phyloP scores from a whole-genome alignment of 805 yeast genomes.

The Lipomyces starkeyi region DNA sequence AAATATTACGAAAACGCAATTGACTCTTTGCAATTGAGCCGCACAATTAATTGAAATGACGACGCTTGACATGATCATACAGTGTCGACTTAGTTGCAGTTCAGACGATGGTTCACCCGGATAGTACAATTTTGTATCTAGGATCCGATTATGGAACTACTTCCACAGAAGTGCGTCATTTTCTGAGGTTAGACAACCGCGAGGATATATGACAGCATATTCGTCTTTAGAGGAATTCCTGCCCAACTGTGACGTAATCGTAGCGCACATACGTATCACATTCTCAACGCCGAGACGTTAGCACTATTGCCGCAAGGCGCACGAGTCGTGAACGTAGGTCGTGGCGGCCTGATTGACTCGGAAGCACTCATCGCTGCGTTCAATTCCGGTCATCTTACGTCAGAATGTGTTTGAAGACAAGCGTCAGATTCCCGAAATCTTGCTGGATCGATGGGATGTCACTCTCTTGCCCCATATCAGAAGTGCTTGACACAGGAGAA shows the following conservation, averaged over 20 bases:
- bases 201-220: slow-evolving; percentile 33
- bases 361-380: slow-evolving; percentile 54
- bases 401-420: slow-evolving; percentile 65
- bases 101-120: no score
- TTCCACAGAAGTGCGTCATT: no score
- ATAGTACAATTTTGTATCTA: no score
- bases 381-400: slow-evolving; percentile 56
- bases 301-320: slow-evolving; percentile 60
- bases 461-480: slow-evolving; percentile 64
- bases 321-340: slow-evolving; percentile 60
- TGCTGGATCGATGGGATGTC: slow-evolving; percentile 54
- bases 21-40: no score
- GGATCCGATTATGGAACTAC: no score
- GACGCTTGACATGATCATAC: no score
- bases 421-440: slow-evolving; percentile 58
- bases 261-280: slow-evolving; percentile 58
- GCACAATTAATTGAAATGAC: no score
- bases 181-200: no score
- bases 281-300: slow-evolving; percentile 53
- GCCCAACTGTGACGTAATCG: slow-evolving; percentile 55
- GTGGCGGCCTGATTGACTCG: slow-evolving; percentile 67
- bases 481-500: slow-evolving; percentile 48
- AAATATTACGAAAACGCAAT: no score
- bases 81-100: no score
- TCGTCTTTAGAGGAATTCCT: slow-evolving; percentile 57